Base-by-base conservation (phyloP, 129 eudicot species). In the Saussurea involucrata region DNA sequence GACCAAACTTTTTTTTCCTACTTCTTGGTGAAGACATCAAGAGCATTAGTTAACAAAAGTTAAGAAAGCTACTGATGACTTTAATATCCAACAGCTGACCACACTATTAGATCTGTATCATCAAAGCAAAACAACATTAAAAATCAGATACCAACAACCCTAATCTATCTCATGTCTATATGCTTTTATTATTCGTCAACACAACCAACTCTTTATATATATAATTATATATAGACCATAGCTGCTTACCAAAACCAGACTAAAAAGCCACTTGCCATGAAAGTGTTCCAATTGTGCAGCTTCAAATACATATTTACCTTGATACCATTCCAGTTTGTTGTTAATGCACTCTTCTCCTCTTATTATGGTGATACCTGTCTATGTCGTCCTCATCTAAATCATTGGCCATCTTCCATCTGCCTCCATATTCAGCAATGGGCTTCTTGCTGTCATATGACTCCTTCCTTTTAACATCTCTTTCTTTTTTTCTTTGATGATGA, bases 101-200 rank as follows among this genome's bases (percentile, higher is more conserved):
- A 82, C 75, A 83, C 78, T 88, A 80, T 82, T 65, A 66, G 44
- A 83, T 90, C 95, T 92, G 95, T 87, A 82, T 60, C 89, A 81
- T 72, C 77, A 83, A 83, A 85, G 68, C 90, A 87, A 89, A 82
- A 78, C 86, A 78, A 84, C 72, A 68, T 82, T 76, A 85, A 37
- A 84, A 78, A 69, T 83, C 85, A 86, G 88, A 83, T 68, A 77
- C 81, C 78, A 86, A 73, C 76, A 70, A 69, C 25, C 79, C 85
- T 69, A 73, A 66, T 55, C 49, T 63, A 65, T 68, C 69, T 55
- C 71, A 29, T 69, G 73, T 74, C 72, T 63, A 77, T 25, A 68
- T 80, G 74, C 68, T 68, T 75, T 44, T 77, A 83, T 44, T 77
- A 83, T 60, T 32, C 74, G 68, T 65, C 80, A 61, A 46, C 60